These are phyloP conservation scores for Knoxia roxburghii DNA, from an alignment of 257 asterid species.

Conservation along the genomic window DNA sequence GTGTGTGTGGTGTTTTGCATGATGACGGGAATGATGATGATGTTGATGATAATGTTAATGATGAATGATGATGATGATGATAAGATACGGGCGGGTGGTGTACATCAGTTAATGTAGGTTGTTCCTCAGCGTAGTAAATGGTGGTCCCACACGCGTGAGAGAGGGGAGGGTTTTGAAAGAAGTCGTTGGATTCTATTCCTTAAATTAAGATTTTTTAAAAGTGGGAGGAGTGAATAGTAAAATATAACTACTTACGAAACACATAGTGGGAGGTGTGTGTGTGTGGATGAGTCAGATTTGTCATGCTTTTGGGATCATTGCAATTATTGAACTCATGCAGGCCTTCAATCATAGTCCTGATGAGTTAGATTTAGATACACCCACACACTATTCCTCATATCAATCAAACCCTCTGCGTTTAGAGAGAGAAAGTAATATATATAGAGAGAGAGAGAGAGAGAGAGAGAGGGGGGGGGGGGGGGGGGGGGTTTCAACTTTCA, in stretches of 20 bases:
- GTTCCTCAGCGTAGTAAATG: too few relatives aligned
- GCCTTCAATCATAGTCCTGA: slow-evolving; percentile 46
- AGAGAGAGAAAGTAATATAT: too few relatives aligned
- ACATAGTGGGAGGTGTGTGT: slow-evolving; percentile 24
- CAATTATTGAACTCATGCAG: slow-evolving; percentile 80
- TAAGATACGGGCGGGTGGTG: neutral
- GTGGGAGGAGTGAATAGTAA: slow-evolving; percentile 12
- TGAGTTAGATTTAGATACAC: slow-evolving; percentile 4
- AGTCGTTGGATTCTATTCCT: neutral
- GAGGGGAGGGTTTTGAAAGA: slow-evolving; percentile 5
- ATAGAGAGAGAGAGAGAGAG: neutral
- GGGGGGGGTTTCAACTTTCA: too few relatives aligned
- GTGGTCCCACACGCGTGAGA: too few relatives aligned
- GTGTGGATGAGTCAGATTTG: slow-evolving; percentile 34
- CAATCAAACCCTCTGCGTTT: neutral
- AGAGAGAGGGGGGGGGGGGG: neutral
- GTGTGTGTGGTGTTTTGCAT: neutral
- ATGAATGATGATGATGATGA: slow-evolving; percentile 10
- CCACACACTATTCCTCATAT: neutral
- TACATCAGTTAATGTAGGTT: too few relatives aligned
- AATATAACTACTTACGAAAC: too few relatives aligned
- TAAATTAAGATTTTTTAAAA: neutral
- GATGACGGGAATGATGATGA: slow-evolving; percentile 11
- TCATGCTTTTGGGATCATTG: slow-evolving; percentile 84
- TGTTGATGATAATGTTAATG: slow-evolving; percentile 11